phyloP scores from a whole-genome alignment of 2,329 filamentous ascomycete genomes.

The Bipolaris gigantea region DNA sequence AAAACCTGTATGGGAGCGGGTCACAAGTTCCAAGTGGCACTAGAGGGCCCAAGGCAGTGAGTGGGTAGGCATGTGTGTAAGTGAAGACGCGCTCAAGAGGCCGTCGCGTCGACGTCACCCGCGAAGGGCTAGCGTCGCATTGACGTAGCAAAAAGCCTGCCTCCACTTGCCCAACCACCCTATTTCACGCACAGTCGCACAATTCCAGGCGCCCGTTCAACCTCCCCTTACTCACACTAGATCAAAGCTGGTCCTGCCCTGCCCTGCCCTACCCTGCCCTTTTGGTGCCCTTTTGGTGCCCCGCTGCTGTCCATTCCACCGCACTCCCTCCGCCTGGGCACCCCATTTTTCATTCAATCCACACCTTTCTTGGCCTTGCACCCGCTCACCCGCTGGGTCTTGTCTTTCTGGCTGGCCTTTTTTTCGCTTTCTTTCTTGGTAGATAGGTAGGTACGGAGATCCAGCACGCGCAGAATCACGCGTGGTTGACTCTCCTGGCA shows the following conservation, averaged over 20 bases:
- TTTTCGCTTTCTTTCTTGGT: neutral
- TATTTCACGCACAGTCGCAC: constrained; percentile 14
- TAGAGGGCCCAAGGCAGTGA: too few species aligned
- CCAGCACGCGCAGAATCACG: constrained; percentile 1
- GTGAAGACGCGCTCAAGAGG: constrained; percentile 22
- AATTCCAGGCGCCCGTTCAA: neutral
- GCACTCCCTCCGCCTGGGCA: neutral
- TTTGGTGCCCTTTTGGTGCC: constrained; percentile 7
- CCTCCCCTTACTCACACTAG: constrained; percentile 1
- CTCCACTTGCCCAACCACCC: constrained; percentile 8
- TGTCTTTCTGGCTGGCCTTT: constrained; percentile 11
- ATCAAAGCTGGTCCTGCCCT: constrained; percentile 3
- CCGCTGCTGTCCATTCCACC: constrained; percentile 2
- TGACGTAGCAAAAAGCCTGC: constrained; percentile 18
- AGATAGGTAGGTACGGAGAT: constrained; percentile 9
- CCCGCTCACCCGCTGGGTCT: constrained; percentile 13
- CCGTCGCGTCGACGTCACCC: constrained; percentile 36
- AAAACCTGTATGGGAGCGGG: constrained; percentile 5
- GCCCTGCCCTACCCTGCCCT: too few species aligned
- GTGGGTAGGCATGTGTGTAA: neutral
- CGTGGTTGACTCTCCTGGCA: neutral
- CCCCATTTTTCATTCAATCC: neutral
- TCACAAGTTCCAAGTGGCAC: too few species aligned
- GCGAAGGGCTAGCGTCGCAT: constrained; percentile 12
- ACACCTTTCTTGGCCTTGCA: neutral